Evolutionary conservation across 805 yeast species (phyloP), one percentile per base, ranked within the genome.

Genomic region (Hemisphaericaspora nanyangensis): DNA sequence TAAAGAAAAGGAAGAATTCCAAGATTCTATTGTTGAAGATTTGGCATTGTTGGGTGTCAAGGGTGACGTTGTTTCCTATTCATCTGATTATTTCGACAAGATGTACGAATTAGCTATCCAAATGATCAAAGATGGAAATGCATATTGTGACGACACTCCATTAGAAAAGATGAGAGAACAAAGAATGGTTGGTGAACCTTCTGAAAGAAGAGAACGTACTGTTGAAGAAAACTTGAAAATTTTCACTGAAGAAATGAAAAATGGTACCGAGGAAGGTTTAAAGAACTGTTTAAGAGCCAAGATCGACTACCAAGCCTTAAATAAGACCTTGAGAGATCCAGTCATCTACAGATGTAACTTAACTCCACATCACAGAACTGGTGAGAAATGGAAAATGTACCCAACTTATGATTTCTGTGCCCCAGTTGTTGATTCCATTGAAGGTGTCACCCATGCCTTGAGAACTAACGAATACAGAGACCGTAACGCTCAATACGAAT

Each of bases 331-430:
- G 59, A 83, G 99, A 71, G 99, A 93, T 64, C 99, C 99, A 28
- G 98, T 91, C 42, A 85, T 93, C 54, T 93, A 90, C 82, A 82
- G 99, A 76, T 85, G 95, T 70, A 93, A 93, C 76, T 70, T 89
- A 60, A 90, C 95, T 47, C 98, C 99, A 37, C 99, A 93, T 61
- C 99, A 91, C 68, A 84, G 96, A 70, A 93, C 98, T 30, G 97
- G 97, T 40, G 58, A 82, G 30, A 54, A 72, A 37, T 93, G 99
- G 99, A 93, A 93, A 68, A 79, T 91, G 65, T 93, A 93, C 72
- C 99, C 99, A 60, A 89, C 96, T 30, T 93, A 93, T 68, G 99
- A 93, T 68, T 93, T 93, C 85, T 93, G 98, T 77, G 95, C 85
- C 47, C 99, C 99, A 45, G 79, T 91, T 37, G 97, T 93, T 39